A percentile compares a stretch with the other conserved stretches of the same genome.
These are phyloP conservation scores for Mucor circinelloides DNA, from an alignment of 371 early-diverging fungal genomes.

Conservation along the genomic window DNA sequence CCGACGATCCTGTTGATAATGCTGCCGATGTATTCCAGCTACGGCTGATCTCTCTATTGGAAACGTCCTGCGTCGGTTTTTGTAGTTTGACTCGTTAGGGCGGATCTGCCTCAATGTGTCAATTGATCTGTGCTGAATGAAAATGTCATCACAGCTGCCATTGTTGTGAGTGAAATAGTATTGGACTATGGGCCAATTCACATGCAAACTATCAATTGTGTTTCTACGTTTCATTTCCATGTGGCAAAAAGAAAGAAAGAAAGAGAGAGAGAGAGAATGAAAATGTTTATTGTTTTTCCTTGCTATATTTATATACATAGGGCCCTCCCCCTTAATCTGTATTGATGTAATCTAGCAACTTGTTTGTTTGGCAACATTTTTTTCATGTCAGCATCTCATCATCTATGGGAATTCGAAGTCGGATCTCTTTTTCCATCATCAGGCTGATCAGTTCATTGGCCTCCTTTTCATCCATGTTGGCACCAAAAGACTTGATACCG, in stretches of 20 bases:
- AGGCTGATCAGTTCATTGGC: constrained; percentile 53
- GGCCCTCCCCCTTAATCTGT: background rate
- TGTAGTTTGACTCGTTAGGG: background rate
- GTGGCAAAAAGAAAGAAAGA: background rate
- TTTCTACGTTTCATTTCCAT: constrained; percentile 6
- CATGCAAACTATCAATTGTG: constrained; percentile 1
- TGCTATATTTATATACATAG: background rate
- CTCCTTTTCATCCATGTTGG: constrained; percentile 51
- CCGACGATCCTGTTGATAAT: background rate
- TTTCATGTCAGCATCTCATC: constrained; percentile 13
- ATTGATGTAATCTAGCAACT: background rate
- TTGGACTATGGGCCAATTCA: constrained; percentile 6
- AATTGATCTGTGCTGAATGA: background rate
- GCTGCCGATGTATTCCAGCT: background rate
- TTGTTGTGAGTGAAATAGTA: constrained; percentile 24
- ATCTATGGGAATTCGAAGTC: constrained; percentile 47
- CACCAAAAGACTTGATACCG: constrained; percentile 47
- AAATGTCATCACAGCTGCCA: constrained; percentile 18
- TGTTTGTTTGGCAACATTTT: constrained; percentile 4
- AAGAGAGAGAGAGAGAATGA: background rate
- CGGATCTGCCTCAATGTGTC: background rate
- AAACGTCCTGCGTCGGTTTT: background rate
- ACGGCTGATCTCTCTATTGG: background rate
- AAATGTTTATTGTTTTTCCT: background rate
- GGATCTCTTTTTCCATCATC: constrained; percentile 71